These are phyloP conservation scores for Quercus bicolor DNA, from an alignment of 306 rosid species.

Conservation along the genomic window DNA sequence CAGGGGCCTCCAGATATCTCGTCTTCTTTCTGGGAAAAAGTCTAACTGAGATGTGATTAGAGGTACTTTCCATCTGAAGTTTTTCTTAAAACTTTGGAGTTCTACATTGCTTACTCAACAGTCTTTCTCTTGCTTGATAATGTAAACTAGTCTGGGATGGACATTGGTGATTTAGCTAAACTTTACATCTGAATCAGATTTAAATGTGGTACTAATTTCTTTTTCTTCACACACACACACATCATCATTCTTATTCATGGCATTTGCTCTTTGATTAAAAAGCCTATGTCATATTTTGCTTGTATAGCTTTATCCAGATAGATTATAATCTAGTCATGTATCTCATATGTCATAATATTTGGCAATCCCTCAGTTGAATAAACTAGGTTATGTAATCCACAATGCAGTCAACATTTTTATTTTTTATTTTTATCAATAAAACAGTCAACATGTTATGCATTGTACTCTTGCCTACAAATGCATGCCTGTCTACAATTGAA, in stretches of 20 bases:
- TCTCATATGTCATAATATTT: background rate
- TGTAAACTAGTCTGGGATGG: background rate
- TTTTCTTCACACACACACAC: too few species aligned
- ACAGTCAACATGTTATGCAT: background rate
- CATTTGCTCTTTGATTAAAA: background rate
- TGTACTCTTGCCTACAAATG: background rate
- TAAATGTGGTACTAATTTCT: too few species aligned
- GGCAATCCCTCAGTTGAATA: background rate
- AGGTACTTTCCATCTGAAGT: slow-evolving; percentile 40
- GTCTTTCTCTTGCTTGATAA: slow-evolving; percentile 4
- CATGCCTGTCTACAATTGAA: background rate
- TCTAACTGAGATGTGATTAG: slow-evolving; percentile 36
- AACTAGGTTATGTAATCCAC: background rate
- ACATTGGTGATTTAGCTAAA: too few species aligned
- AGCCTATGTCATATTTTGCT: background rate
- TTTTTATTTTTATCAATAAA: too few species aligned
- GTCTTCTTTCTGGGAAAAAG: slow-evolving; percentile 81
- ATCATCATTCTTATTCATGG: background rate
- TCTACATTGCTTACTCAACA: background rate
- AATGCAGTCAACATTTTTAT: too few species aligned
- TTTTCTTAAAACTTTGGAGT: background rate
- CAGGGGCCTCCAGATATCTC: slow-evolving; percentile 95
- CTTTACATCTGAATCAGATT: too few species aligned
- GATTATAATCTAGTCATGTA: background rate
- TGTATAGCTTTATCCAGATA: background rate